Base-by-base conservation (phyloP, 768 basidiomycete genomes). In the Sistotremastrum suecicum region DNA sequence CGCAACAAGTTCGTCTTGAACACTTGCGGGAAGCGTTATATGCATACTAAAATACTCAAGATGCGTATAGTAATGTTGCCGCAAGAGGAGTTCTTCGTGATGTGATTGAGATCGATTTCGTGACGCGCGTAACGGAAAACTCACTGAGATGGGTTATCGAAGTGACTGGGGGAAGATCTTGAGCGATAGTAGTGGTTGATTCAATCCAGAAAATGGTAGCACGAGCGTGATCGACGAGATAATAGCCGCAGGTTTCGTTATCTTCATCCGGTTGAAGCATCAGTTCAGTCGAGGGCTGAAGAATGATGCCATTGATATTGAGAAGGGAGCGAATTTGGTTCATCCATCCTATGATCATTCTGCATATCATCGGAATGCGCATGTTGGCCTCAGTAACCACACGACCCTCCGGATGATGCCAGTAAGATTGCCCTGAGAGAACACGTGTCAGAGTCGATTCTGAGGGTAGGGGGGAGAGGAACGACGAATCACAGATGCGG, bases 31-130 rank as follows among this genome's bases (percentile, higher is more conserved):
- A 20, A 20, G 20, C 2, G 48, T 44, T 7, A 66, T 50, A 50
- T 82, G 80, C 61, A 72, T 74, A 0, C 75, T 76, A 55, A 76
- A 80, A 49, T 64, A 71, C 51, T 81, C 78, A 9, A 78, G 58
- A 49, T 83, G 80, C 1, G 53, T 54, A 79, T 79, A 82, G 47
- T 76, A 82, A 10, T 74, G 60, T 29, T 68, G 66, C 39, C 75
- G 66, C 5, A 80, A 51, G 3, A 64, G 63, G 11, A 63, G 50
- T 43, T 64, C 78, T 79, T 46, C 9, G 54, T 42, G 47, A 12
- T 6, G 31, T 37, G 39, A 11, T 37, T 31, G 1, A 52, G 11
- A 20, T 30, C 12, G n/a, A n/a, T n/a, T n/a, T n/a, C n/a, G n/a
- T n/a, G n/a, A n/a, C n/a, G n/a, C n/a, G n/a, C n/a, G n/a, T n/a